Conservation (phyloP, 495 filamentous ascomycete genomes). For the Penicillium desertorum region DNA sequence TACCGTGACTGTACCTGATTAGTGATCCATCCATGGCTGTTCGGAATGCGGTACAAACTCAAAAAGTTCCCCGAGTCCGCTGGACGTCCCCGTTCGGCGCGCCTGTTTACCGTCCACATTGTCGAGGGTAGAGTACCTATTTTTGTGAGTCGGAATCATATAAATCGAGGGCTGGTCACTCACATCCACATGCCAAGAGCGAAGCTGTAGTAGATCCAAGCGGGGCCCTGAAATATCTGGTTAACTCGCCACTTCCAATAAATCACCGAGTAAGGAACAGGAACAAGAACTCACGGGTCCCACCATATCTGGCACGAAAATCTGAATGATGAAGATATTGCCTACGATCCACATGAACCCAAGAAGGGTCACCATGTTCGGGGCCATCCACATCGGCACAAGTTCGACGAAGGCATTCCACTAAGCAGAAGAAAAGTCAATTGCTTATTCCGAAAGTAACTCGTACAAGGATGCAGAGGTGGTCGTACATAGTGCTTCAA, state of each 20-base stretch:
- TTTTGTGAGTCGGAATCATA: slow-evolving; percentile 4
- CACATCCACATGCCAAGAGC: slow-evolving; percentile 90
- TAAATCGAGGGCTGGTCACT: slow-evolving; percentile 25
- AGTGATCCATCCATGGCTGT: slow-evolving; percentile 25
- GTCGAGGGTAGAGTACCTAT: slow-evolving; percentile 91
- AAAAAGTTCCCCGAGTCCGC: slow-evolving; percentile 91
- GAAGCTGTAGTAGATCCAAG: slow-evolving; percentile 94
- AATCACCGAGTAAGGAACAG: neutral
- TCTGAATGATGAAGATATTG: slow-evolving; percentile 76
- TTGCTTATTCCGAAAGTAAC: neutral
- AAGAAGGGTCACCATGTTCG: slow-evolving; percentile 94
- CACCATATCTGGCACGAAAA: slow-evolving; percentile 86
- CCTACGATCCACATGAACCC: slow-evolving; percentile 91
- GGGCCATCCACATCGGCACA: slow-evolving; percentile 91
- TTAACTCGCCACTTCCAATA: slow-evolving; percentile 18
- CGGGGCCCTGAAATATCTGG: slow-evolving; percentile 61
- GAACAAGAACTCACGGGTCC: slow-evolving; percentile 68
- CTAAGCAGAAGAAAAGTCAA: slow-evolving; percentile 46
- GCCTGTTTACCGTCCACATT: slow-evolving; percentile 99
- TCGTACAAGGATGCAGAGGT: neutral
- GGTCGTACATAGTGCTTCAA: slow-evolving; percentile 85
- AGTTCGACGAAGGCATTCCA: slow-evolving; percentile 97
- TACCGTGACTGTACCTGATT: slow-evolving; percentile 69
- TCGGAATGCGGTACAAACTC: slow-evolving; percentile 55
- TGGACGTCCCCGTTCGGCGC: slow-evolving; percentile 89